Conservation (phyloP, 2,329 filamentous ascomycete genomes). For the Aureobasidium sp. region DNA sequence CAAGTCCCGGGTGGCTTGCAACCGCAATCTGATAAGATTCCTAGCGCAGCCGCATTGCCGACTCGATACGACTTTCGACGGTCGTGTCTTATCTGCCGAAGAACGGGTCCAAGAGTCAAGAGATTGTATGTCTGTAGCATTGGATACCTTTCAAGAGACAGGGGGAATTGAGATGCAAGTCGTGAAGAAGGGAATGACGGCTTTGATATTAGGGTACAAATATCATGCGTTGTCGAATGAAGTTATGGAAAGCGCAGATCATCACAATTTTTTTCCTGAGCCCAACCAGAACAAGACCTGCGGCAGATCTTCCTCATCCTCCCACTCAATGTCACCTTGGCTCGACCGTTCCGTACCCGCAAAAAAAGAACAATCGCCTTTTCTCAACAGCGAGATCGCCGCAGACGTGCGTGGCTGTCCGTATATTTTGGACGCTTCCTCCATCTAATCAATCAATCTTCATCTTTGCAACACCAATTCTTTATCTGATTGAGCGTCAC, state of each 20-base stretch:
- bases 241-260: neutral
- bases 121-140: neutral
- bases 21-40: conserved; percentile 11
- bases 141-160: too few relatives aligned
- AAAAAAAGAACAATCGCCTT: neutral
- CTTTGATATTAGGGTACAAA: too few relatives aligned
- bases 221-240: neutral
- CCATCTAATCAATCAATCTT: conserved; percentile 12
- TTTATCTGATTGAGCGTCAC: neutral
- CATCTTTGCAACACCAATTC: neutral
- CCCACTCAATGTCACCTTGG: neutral
- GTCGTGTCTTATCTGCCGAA: too few relatives aligned
- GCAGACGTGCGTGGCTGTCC: neutral
- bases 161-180: neutral
- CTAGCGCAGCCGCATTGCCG: neutral
- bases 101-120: too few relatives aligned
- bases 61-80: neutral
- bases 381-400: neutral
- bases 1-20: conserved; percentile 3
- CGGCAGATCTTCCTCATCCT: neutral
- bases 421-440: neutral
- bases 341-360: conserved; percentile 2
- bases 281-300: neutral
- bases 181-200: too few relatives aligned
- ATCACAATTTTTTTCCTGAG: neutral